Evolutionary conservation across 768 basidiomycete species (phyloP).

Genomic region (Tubosaeta sp.): DNA sequence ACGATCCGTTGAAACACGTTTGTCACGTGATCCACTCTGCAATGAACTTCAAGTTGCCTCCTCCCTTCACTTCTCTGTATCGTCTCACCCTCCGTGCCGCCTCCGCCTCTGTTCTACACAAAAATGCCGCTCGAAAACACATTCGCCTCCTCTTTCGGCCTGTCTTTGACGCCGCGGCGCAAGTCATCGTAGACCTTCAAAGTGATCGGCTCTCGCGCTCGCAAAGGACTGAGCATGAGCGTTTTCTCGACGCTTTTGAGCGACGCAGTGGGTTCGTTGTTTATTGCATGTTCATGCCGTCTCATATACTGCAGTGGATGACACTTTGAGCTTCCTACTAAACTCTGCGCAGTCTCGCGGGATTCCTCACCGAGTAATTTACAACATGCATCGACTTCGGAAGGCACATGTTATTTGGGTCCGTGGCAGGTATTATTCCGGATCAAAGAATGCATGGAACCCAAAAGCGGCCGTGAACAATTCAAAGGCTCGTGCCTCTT

Average conservation of each 20-base stretch:
- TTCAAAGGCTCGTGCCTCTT: constrained; percentile 10
- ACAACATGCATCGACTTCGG: constrained; percentile 44
- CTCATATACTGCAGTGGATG: constrained; percentile 52
- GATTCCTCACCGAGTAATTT: constrained; percentile 53
- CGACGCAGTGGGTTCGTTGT: constrained; percentile 41
- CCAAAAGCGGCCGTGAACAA: constrained; percentile 30
- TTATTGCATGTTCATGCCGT: not conserved
- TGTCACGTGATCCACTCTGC: constrained; percentile 12
- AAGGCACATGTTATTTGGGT: constrained; percentile 24
- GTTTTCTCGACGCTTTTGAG: constrained; percentile 54
- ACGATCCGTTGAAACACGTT: not conserved
- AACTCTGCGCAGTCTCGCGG: constrained; percentile 62
- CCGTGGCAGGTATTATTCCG: constrained; percentile 17
- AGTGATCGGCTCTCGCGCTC: constrained; percentile 17
- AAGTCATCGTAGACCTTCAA: constrained; percentile 40
- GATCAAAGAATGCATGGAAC: constrained; percentile 34
- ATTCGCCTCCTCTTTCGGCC: constrained; percentile 52
- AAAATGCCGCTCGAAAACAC: constrained; percentile 38
- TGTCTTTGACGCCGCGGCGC: constrained; percentile 48
- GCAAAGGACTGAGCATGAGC: constrained; percentile 31
- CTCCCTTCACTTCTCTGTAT: constrained; percentile 52
- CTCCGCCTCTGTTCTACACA: constrained; percentile 56
- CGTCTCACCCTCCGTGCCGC: constrained; percentile 54
- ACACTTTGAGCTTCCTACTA: constrained; percentile 57
- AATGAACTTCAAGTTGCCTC: constrained; percentile 25